Evolutionary conservation across 345 rosid genomes (phyloP).

Genomic region (Salix koriyanagi): DNA sequence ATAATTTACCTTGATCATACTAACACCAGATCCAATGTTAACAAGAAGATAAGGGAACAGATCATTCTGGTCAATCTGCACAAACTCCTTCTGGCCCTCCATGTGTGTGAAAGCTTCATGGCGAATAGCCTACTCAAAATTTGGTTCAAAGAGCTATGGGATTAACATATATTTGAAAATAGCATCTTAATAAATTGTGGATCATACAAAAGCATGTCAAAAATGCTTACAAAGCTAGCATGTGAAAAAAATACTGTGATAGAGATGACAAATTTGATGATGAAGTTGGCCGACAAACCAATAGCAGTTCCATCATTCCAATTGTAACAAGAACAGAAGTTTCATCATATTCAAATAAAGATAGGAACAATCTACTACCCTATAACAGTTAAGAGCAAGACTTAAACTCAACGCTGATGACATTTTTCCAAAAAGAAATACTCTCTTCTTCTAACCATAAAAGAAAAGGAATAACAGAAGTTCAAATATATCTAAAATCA

Average conservation of each 20-base stretch:
- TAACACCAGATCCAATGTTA: slow-evolving; percentile 97
- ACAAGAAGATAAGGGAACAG: slow-evolving; percentile 97
- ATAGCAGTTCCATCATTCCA: background rate
- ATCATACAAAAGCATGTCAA: background rate
- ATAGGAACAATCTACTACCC: background rate
- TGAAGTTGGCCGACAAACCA: background rate
- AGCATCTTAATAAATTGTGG: background rate
- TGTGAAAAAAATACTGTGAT: background rate
- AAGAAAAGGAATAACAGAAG: background rate
- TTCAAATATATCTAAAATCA: background rate
- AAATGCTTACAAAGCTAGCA: background rate
- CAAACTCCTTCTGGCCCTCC: slow-evolving; percentile 91
- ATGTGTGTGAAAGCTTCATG: slow-evolving; percentile 99
- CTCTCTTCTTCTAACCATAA: background rate
- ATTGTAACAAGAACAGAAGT: background rate
- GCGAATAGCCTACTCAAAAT: slow-evolving; percentile 76
- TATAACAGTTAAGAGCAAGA: background rate
- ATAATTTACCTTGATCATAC: slow-evolving; percentile 80
- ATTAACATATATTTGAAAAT: background rate
- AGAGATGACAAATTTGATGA: background rate
- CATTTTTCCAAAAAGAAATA: background rate
- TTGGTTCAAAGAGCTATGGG: background rate
- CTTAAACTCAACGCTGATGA: background rate
- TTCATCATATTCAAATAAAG: background rate
- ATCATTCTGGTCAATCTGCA: slow-evolving; percentile 86